Evolutionary conservation across 2,329 filamentous ascomycete species (phyloP).

Genomic region (Ophiostoma fasciatum): DNA sequence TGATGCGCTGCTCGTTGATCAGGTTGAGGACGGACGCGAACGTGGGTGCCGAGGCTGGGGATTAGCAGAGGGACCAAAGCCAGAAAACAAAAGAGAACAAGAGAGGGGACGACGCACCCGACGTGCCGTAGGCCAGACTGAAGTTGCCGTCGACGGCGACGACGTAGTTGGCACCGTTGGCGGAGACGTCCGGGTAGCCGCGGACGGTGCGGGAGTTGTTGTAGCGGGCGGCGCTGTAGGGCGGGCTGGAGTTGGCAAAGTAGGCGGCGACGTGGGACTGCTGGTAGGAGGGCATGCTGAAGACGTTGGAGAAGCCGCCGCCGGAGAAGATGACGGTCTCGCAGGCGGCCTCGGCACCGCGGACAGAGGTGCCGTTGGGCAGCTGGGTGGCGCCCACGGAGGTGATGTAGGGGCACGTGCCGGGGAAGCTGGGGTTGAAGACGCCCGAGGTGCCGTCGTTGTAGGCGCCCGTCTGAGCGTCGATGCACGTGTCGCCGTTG

Average conservation of each 20-base stretch:
- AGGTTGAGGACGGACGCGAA: constrained; percentile 44
- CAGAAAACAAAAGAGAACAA: background rate
- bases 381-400: constrained; percentile 37
- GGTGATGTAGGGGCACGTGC: constrained; percentile 33
- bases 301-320: constrained; percentile 32
- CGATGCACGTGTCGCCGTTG: constrained; percentile 22
- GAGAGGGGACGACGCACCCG: constrained; percentile 15
- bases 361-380: constrained; percentile 21
- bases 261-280: constrained; percentile 9
- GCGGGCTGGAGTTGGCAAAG: constrained; percentile 21
- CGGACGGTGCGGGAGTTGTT: constrained; percentile 25
- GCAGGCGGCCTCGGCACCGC: constrained; percentile 27
- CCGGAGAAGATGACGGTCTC: constrained; percentile 30
- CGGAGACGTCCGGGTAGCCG: constrained; percentile 15
- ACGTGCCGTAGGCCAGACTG: constrained; percentile 32
- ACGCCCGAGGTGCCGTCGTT: constrained; percentile 20
- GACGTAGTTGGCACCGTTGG: constrained; percentile 19
- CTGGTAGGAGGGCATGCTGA: constrained; percentile 28
- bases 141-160: constrained; percentile 23
- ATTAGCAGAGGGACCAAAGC: no score
- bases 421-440: constrained; percentile 33
- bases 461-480: constrained; percentile 16
- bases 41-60: constrained; percentile 30
- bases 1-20: constrained; percentile 46
- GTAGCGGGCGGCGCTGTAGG: constrained; percentile 24